Evolutionary conservation across 441 rosid genomes (phyloP), one percentile per base, ranked within the genome.

Genomic region (Arabidopsis hybrid): DNA sequence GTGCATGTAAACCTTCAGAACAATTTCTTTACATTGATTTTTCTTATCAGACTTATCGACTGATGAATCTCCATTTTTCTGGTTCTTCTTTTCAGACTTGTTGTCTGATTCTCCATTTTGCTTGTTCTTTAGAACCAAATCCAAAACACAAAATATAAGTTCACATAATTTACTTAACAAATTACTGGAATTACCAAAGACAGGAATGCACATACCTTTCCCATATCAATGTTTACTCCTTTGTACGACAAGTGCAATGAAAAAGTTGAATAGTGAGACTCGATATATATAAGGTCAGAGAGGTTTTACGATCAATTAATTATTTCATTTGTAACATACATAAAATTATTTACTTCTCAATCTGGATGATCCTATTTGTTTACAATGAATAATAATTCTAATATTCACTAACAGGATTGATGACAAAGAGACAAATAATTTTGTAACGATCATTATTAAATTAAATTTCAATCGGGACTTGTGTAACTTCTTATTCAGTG

Each of bases 1-100:
- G 53, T 92, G 96, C 81, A 90, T 83, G 68, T 75, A 52, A 53
- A 83, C 96, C 80, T 78, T 82, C 43, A 90, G 13, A 56, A 88
- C 77, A 60, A 85, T 83, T 32, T 84, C 85, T 36, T 81, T 68
- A 10, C 72, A 71, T 16, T 70, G 67, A 14, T 65, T 71, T 49
- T 77, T 64, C 26, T 65, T 63, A 29, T 71, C 62, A 35, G 69
- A 35, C n/a, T 69, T 62, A 0, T 71, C 62, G 0, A 8, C 67
- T 62, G 58, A 26, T 62, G 58, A 26, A 2, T 49, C 72, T 71
- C 67, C 80, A 50, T 49, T 59, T 42, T 70, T 32, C 29, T 34
- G 43, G 31, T 77, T 71, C 49, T 64, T 70, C 4, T 46, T 51
- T 3, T 51, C 13, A 5, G 32, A 18, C 12, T 65, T 57, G 3